Evolutionary conservation across 2,329 filamentous ascomycete genomes (phyloP).

Genomic region (Cladosporium velox): DNA sequence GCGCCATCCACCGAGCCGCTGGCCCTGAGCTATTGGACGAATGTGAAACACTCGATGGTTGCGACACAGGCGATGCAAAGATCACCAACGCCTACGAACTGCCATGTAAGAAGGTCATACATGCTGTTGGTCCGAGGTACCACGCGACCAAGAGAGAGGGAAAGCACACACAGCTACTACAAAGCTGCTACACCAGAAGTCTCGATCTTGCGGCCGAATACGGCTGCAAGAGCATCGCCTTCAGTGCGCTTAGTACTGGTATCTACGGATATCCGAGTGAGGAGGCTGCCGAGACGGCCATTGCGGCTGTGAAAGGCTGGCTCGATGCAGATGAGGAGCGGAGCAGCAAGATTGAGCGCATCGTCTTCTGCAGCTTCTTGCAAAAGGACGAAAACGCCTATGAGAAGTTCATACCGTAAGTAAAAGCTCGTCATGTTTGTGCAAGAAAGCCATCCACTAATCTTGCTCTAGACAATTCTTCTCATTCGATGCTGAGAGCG

Average conservation of each 20-base stretch:
- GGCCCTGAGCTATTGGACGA: constrained; percentile 68
- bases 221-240: constrained; percentile 72
- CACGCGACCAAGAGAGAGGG: constrained; percentile 42
- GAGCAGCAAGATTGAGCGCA: constrained; percentile 60
- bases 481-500: constrained; percentile 31
- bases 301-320: constrained; percentile 60
- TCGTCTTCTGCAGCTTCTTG: constrained; percentile 85
- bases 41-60: constrained; percentile 72
- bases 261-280: constrained; percentile 81
- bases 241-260: constrained; percentile 83
- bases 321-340: constrained; percentile 48
- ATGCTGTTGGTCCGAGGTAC: constrained; percentile 87
- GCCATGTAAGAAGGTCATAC: constrained; percentile 78
- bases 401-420: constrained; percentile 70
- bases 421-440: constrained; percentile 30
- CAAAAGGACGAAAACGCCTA: constrained; percentile 77
- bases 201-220: constrained; percentile 71
- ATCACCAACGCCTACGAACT: constrained; percentile 78
- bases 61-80: constrained; percentile 75
- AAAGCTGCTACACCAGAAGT: constrained; percentile 68
- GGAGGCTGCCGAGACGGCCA: constrained; percentile 72
- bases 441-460: neutral
- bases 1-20: constrained; percentile 78
- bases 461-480: constrained; percentile 37
- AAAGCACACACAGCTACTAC: constrained; percentile 49